Percentiles rank a stretch among this genome's conserved stretches.
phyloP scores from a whole-genome alignment of 371 early-diverging fungal species.

The Apophysomyces ossiformis region DNA sequence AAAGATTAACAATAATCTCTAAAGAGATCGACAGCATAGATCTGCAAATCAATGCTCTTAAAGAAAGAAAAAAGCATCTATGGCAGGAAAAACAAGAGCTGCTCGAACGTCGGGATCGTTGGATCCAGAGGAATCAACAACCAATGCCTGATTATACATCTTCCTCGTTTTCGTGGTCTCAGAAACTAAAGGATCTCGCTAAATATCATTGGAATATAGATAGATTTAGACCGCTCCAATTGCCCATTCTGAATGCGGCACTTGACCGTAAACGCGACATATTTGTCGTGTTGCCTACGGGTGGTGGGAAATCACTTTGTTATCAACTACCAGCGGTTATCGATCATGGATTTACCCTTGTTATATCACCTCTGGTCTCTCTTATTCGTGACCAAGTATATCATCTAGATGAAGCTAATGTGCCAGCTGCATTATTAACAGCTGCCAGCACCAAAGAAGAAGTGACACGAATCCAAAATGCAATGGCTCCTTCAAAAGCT shows the following conservation, averaged over 20 bases:
- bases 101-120: no score
- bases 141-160: conserved; percentile 30
- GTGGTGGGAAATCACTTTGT: conserved; percentile 90
- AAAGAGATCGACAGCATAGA: no score
- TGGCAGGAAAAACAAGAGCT: no score
- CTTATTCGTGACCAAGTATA: conserved; percentile 87
- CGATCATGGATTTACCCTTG: conserved; percentile 78
- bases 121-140: not conserved
- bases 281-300: conserved; percentile 90
- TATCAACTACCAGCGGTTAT: conserved; percentile 88
- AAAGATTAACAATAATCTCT: no score
- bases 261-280: conserved; percentile 70
- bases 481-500: conserved; percentile 37
- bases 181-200: conserved; percentile 37
- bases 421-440: conserved; percentile 73
- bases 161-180: conserved; percentile 59
- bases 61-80: no score
- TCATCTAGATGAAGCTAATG: conserved; percentile 68
- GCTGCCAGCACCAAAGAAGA: conserved; percentile 62
- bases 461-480: conserved; percentile 51
- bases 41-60: no score
- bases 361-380: conserved; percentile 84
- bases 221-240: conserved; percentile 73
- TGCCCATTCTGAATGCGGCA: conserved; percentile 77
- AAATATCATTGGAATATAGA: conserved; percentile 53